Conservation (phyloP, 352 stramenopile genomes). For the Phytophthora lateralis region DNA sequence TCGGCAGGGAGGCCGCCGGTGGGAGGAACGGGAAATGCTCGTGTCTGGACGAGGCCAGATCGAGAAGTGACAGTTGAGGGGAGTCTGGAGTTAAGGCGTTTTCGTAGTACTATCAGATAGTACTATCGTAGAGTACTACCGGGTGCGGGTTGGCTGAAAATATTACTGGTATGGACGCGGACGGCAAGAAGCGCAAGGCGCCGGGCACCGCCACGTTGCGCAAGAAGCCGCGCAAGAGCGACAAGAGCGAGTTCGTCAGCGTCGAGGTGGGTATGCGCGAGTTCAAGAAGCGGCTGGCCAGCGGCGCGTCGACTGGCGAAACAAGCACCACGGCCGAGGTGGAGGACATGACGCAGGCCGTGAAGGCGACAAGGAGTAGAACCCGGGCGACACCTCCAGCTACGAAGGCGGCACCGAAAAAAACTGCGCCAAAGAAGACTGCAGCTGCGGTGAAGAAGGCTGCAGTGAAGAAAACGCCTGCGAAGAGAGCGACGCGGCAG, state of each 20-base stretch:
- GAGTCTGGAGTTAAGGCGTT: no score
- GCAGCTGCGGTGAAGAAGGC: conserved; percentile 11
- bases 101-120: no score
- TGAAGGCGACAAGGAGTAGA: conserved; percentile 9
- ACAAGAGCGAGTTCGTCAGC: conserved; percentile 77
- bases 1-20: no score
- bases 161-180: conserved; percentile 23
- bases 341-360: conserved; percentile 21
- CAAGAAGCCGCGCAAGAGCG: conserved; percentile 42
- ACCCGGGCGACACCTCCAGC: no score
- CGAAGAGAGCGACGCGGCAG: neutral
- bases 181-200: conserved; percentile 39
- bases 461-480: conserved; percentile 6
- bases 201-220: neutral
- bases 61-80: no score
- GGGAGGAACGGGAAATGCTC: no score
- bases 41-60: no score
- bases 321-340: neutral
- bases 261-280: conserved; percentile 76
- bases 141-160: conserved; percentile 9
- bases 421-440: conserved; percentile 2
- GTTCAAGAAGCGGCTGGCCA: conserved; percentile 60
- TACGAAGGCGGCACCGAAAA: conserved; percentile 2
- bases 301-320: neutral
- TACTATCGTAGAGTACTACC: no score